Conservation (phyloP, 306 rosid species). For the Vicia villosa region DNA sequence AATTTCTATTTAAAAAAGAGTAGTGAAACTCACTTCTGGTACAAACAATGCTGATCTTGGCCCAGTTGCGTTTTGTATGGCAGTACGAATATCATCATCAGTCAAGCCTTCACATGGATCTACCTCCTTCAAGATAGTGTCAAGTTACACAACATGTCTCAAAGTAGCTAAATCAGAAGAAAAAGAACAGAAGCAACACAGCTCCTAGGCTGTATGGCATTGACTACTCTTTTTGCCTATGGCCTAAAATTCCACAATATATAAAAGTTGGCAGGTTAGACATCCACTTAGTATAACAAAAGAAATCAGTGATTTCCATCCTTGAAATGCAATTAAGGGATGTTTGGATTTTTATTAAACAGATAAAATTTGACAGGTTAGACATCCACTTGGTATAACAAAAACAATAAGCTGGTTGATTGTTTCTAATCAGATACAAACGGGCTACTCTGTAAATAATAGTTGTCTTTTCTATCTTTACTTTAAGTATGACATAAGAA, state of each 20-base stretch:
- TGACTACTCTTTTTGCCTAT: background rate
- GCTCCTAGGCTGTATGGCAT: background rate
- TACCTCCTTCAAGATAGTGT: constrained; percentile 72
- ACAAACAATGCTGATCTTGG: constrained; percentile 93
- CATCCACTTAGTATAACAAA: background rate
- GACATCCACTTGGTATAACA: background rate
- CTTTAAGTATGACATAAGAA: constrained; percentile 14
- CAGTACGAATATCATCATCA: constrained; percentile 97
- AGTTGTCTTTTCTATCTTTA: constrained; percentile 1
- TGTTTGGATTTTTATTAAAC: background rate
- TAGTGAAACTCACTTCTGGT: constrained; percentile 75
- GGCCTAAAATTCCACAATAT: background rate
- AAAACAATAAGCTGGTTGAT: background rate
- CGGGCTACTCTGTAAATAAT: background rate
- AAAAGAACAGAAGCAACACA: constrained; percentile 31
- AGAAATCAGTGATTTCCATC: background rate
- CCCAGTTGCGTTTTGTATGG: constrained; percentile 98
- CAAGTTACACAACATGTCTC: constrained; percentile 37
- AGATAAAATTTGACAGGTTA: background rate
- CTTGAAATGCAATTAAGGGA: constrained; percentile 17
- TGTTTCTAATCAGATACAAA: background rate
- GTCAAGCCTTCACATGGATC: constrained; percentile 99
- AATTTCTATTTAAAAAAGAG: background rate
- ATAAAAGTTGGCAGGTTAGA: background rate
- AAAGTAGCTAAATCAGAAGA: constrained; percentile 21